These are phyloP conservation scores for Paramecium sexaurelia DNA, from an alignment of 73 alveolate genomes.

Conservation along the genomic window DNA sequence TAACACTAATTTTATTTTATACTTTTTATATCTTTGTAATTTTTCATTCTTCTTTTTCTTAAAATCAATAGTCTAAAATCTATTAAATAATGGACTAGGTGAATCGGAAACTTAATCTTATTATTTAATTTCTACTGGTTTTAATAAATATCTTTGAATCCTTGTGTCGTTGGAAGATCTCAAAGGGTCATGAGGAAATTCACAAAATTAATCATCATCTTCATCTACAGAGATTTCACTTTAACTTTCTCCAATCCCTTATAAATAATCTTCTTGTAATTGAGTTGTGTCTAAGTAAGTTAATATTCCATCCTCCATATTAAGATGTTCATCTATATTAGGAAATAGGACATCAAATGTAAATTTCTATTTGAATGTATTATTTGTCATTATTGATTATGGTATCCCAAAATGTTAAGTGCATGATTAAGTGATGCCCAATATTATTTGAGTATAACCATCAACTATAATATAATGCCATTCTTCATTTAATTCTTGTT, in stretches of 20 bases:
- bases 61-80: slow-evolving; percentile 2
- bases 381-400: not conserved
- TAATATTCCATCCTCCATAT: not conserved
- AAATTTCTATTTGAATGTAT: not conserved
- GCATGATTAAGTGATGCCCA: slow-evolving; percentile 10
- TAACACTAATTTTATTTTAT: not conserved
- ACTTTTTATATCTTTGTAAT: not conserved
- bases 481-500: not conserved
- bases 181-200: not conserved
- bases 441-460: not conserved
- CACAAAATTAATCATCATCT: slow-evolving; percentile 21
- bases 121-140: not conserved
- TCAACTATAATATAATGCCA: not conserved
- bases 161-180: not conserved
- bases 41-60: not conserved
- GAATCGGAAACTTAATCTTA: not conserved
- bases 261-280: not conserved
- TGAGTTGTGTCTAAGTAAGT: slow-evolving; percentile 3
- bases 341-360: slow-evolving; percentile 1
- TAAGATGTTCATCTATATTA: not conserved
- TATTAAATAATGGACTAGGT: not conserved
- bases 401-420: not conserved
- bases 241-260: slow-evolving; percentile 13
- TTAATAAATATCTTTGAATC: not conserved
- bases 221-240: not conserved